A percentile compares a stretch with the other conserved stretches of the same genome.
These are phyloP conservation scores for Hirsutella minnesotensis DNA, from an alignment of 2,329 filamentous ascomycete species.

Conservation along the genomic window DNA sequence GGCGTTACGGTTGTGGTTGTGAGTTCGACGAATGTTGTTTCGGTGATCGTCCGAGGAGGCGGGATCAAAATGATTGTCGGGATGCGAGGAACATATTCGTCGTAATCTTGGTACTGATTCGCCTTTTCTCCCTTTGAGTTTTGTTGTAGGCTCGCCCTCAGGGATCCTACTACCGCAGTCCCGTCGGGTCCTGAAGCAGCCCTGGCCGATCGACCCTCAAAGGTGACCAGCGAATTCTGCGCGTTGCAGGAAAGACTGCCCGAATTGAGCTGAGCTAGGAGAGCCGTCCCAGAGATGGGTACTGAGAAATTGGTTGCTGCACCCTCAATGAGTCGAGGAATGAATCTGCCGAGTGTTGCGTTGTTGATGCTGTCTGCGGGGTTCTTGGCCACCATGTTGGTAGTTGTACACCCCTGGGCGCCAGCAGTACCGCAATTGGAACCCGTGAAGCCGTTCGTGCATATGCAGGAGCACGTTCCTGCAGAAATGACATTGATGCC, in stretches of 20 bases:
- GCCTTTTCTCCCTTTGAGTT: too few species aligned
- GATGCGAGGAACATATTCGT: conserved; percentile 2
- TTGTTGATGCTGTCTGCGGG: conserved; percentile 35
- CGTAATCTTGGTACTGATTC: not conserved
- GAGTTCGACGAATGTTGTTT: too few species aligned
- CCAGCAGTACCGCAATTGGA: conserved; percentile 36
- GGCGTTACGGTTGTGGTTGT: not conserved
- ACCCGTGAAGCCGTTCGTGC: conserved; percentile 73
- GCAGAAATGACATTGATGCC: conserved; percentile 62
- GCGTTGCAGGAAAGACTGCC: conserved; percentile 68
- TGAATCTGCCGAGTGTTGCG: conserved; percentile 69
- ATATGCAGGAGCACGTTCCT: conserved; percentile 72
- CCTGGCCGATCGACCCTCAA: conserved; percentile 46
- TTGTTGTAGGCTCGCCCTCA: not conserved
- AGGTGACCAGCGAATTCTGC: conserved; percentile 81
- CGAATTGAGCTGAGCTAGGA: conserved; percentile 66
- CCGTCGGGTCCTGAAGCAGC: conserved; percentile 6
- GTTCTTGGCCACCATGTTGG: conserved; percentile 28
- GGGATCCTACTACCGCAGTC: not conserved
- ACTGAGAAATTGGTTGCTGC: conserved; percentile 62
- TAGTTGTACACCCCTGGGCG: conserved; percentile 40
- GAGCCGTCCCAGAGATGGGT: conserved; percentile 54
- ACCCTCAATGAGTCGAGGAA: conserved; percentile 60
- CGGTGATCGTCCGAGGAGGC: not conserved
- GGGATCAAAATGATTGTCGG: conserved; percentile 5